Percentiles rank a stretch among this genome's conserved stretches.
Evolutionary conservation across 108 stramenopile species (phyloP).

Genomic region (Skeletonema menzelii): DNA sequence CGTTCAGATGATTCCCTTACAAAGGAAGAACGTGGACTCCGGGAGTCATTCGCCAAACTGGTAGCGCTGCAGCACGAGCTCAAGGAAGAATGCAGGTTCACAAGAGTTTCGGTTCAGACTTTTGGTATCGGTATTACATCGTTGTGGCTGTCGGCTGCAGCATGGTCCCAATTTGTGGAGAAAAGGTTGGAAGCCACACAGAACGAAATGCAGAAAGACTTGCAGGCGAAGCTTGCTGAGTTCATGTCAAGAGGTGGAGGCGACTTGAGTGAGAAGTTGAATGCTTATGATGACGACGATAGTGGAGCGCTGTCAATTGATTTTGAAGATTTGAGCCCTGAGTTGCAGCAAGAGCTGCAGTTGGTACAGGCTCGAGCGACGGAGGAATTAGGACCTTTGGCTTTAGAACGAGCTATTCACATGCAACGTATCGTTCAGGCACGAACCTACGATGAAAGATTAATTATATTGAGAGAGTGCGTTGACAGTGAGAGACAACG

Average conservation of each 20-base stretch:
- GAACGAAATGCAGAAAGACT: conserved; percentile 41
- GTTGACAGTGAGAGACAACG: conserved; percentile 36
- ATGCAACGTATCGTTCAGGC: conserved; percentile 44
- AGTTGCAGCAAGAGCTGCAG: conserved; percentile 39
- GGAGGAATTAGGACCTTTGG: conserved; percentile 33
- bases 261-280: not conserved
- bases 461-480: conserved; percentile 34
- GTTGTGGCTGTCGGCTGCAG: conserved; percentile 39
- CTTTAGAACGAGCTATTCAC: conserved; percentile 43
- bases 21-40: conserved; percentile 33
- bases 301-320: conserved; percentile 29
- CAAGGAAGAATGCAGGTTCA: conserved; percentile 39
- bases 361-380: conserved; percentile 36
- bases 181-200: conserved; percentile 41
- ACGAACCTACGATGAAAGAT: conserved; percentile 22
- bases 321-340: conserved; percentile 41
- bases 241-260: conserved; percentile 17
- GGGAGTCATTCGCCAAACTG: conserved; percentile 29
- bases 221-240: conserved; percentile 36
- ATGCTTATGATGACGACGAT: conserved; percentile 4
- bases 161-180: conserved; percentile 42
- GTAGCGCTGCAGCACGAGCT: conserved; percentile 44
- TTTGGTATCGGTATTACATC: conserved; percentile 36
- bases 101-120: conserved; percentile 18
- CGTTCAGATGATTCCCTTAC: conserved; percentile 23